phyloP scores from a whole-genome alignment of 176 grass and related monocot species.

The Oropetium thomaeum region DNA sequence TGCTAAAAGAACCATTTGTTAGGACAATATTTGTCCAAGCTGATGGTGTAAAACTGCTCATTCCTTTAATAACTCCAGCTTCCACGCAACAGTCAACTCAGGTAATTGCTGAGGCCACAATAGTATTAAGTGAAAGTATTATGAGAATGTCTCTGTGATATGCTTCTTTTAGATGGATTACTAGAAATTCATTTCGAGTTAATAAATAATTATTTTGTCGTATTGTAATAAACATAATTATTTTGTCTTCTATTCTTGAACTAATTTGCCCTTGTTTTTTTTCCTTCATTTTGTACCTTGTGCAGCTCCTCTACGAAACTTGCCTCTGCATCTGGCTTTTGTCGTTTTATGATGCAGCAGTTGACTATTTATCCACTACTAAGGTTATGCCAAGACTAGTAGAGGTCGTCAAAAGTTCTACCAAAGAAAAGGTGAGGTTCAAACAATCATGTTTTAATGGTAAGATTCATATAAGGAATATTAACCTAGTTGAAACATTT shows the following conservation, averaged over 20 bases:
- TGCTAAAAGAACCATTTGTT: slow-evolving; percentile 61
- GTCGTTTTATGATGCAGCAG: slow-evolving; percentile 82
- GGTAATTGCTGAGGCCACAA: slow-evolving; percentile 40
- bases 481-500: slow-evolving; percentile 2
- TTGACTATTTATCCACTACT: slow-evolving; percentile 91
- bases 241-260: slow-evolving; percentile 10
- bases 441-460: slow-evolving; percentile 5
- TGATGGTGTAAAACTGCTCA: slow-evolving; percentile 83
- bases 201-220: slow-evolving; percentile 5
- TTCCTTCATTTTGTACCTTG: slow-evolving; percentile 29
- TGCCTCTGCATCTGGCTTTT: slow-evolving; percentile 97
- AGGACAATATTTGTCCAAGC: slow-evolving; percentile 85
- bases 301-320: slow-evolving; percentile 96
- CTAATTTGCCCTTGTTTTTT: slow-evolving; percentile 19
- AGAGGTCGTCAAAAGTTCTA: slow-evolving; percentile 93
- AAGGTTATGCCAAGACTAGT: slow-evolving; percentile 85
- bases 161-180: slow-evolving; percentile 15
- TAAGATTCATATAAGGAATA: not conserved
- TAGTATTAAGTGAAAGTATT: slow-evolving; percentile 7
- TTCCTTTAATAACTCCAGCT: slow-evolving; percentile 86
- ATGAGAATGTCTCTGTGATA: slow-evolving; percentile 11
- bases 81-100: slow-evolving; percentile 96
- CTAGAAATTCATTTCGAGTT: not conserved
- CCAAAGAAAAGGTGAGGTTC: slow-evolving; percentile 82
- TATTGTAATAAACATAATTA: not conserved